Base-by-base conservation (phyloP, 2,329 filamentous ascomycete genomes). In the Nemania sp. region DNA sequence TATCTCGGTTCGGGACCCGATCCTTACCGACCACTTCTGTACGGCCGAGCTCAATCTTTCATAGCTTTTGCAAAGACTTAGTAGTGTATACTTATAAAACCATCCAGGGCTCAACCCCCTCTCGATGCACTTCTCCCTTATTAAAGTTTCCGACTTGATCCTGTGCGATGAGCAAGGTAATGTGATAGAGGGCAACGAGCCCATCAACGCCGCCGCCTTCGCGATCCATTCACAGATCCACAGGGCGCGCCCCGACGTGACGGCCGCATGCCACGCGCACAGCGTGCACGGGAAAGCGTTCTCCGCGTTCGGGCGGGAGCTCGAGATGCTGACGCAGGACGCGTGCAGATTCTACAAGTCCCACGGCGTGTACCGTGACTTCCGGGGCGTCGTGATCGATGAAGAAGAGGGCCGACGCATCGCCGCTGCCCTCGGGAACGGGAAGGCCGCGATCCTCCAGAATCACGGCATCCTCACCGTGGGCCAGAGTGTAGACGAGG, bases 381-480 rank as follows among this genome's bases (percentile, higher is more conserved):
- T 88, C 72, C 85, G 88, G 10, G 89, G 89, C 15, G 84, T 90
- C 0, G 88, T 91, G 0, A 81, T 91, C 22, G 84, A 82, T 2
- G 82, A 82, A 53, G 87, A 87, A 61, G 89, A 91, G 76, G 88
- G 88, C 0, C 75, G 82, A 38, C 80, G 84, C 10, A 84, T 91
- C 62, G 87, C 88, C 0, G 79, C 79, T 13, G 85, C 88, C 0
- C 78, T 91, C 1, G 89, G 89, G 0, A 76, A 81, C 0, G 84
- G 83, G 35, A 88, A 81, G 73, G 87, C 82, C 2, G 80, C 86
- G 72, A 88, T 91, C 29, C 78, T 91, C 29, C 80, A 87, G 66
- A 92, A 91, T 72, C 89, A 91, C 75, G 89, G 89, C 0, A 78
- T 91, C 11, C 76, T 91, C 56, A 90, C 88, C 0, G 88, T 89